A percentile compares a stretch with the other conserved stretches of the same genome.
These are phyloP conservation scores for Eremochloa ophiuroides DNA, from an alignment of 176 grass and related monocot genomes.

Conservation along the genomic window DNA sequence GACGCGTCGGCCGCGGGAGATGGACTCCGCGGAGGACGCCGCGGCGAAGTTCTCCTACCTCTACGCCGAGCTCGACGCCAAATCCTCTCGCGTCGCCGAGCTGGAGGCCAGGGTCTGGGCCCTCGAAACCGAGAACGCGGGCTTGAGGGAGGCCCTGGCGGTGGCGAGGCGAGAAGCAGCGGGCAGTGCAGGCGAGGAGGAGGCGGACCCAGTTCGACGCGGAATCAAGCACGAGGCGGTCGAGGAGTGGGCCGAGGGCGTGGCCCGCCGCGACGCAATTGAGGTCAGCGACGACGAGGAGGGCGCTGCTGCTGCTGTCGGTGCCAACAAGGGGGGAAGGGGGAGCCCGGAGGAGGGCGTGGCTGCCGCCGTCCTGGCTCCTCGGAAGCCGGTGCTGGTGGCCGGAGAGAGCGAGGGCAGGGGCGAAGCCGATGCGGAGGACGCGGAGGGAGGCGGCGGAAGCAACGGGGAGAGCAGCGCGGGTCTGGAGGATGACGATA, in stretches of 20 bases:
- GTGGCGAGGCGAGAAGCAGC: not conserved
- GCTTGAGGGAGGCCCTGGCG: conserved; percentile 19
- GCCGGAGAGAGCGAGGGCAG: conserved; percentile 7
- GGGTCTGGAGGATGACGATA: conserved; percentile 19
- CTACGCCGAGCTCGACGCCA: conserved; percentile 27
- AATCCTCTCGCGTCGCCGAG: conserved; percentile 30
- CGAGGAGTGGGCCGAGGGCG: not conserved
- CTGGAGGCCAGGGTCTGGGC: conserved; percentile 32
- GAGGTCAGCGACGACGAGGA: conserved; percentile 33
- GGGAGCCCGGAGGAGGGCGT: not conserved
- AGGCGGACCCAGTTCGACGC: not conserved
- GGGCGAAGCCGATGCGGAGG: not conserved
- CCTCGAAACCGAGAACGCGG: conserved; percentile 47
- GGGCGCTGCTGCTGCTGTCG: not conserved
- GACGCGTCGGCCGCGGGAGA: conserved; percentile 3
- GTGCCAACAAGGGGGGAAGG: not conserved
- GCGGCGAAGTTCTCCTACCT: conserved; percentile 9
- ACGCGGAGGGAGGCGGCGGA: not conserved
- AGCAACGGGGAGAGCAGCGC: not conserved
- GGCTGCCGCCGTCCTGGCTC: not conserved
- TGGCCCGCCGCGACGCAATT: not conserved
- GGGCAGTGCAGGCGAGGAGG: not conserved
- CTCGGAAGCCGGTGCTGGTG: conserved; percentile 4
- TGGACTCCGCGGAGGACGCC: not conserved
- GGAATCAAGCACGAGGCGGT: not conserved